Conservation (phyloP, 1,139 yeast species). For the Yarrowia galli region DNA sequence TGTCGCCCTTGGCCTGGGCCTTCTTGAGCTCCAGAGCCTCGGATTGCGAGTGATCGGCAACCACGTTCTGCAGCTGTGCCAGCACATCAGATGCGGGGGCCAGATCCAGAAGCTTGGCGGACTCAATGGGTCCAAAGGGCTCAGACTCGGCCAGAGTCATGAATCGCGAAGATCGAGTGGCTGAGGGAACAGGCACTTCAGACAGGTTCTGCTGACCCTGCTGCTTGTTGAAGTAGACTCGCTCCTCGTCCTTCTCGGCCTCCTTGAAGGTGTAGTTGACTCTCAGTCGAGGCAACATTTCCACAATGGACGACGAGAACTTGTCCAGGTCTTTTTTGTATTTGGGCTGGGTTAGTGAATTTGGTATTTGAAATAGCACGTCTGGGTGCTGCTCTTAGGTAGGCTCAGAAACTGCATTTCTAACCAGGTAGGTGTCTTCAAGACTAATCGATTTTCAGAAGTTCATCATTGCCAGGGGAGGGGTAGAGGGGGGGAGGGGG, state of each 20-base stretch:
- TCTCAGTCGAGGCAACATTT: conserved; percentile 78
- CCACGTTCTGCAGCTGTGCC: conserved; percentile 63
- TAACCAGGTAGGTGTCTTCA: conserved; percentile 75
- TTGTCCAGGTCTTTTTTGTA: conserved; percentile 57
- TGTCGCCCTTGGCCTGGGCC: conserved; percentile 24
- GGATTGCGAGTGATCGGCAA: conserved; percentile 56
- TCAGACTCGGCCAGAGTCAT: conserved; percentile 91
- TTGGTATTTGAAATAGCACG: conserved; percentile 42
- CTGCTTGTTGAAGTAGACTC: conserved; percentile 43
- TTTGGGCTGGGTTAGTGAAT: conserved; percentile 26
- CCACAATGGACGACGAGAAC: conserved; percentile 69
- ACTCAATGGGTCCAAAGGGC: conserved; percentile 97
- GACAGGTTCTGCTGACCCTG: conserved; percentile 55
- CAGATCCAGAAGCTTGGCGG: conserved; percentile 82
- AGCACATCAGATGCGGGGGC: conserved; percentile 86
- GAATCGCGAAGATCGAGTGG: conserved; percentile 83
- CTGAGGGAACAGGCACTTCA: conserved; percentile 93
- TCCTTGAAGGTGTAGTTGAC: conserved; percentile 40
- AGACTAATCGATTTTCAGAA: conserved; percentile 71
- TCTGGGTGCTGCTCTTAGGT: too few relatives aligned
- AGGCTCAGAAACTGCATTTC: conserved; percentile 46
- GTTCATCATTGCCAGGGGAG: conserved; percentile 16
- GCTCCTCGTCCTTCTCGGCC: conserved; percentile 46
- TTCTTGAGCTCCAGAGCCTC: conserved; percentile 38
- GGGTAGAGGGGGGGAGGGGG: too few relatives aligned